Evolutionary conservation across 805 yeast genomes (phyloP), one percentile per base, ranked within the genome.

Genomic region (Nakazawaea populi): DNA sequence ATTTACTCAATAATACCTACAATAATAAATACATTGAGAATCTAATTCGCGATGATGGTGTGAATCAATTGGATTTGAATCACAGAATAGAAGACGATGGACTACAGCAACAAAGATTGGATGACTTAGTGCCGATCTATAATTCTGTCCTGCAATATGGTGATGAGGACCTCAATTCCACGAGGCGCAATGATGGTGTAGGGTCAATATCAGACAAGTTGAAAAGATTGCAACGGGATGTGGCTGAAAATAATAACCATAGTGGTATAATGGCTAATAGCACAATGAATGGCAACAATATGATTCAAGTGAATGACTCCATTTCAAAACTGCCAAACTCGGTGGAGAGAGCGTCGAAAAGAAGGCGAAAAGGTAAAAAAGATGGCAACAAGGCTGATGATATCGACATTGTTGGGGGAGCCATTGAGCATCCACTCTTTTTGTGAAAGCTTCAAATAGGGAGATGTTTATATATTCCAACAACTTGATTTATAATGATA

Each of bases 391-490:
- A 24, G 29, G 11, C 35, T 31, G 49, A 46, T 30, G 49, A 56
- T n/a, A 52, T 65, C n/a, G 63, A 64, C 41, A 66, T 70, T 1
- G 72, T 69, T 38, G 74, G 74, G 10, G 75, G 74, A 9, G 75
- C 74, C 6, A 70, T 73, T 44, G 79, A 74, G 52, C 67, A 74
- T 9, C 79, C 79, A 1, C 59, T 74, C 29, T 74, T 73, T 52
- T 61, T 74, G 35, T 71, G 49, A 51, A 8, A 7, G 12, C 11
- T 14, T n/a, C 2, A 8, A 27, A 40, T 40, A 10, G 12, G 24
- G 5, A 27, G 24, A 27, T 12, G 6, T n/a, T 18, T 18, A 18
- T 18, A 2, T 18, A 18, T 18, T 18, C 24, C 24, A 18, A 18
- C 24, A 18, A 32, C 11, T 3, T 8, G 35, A 32, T 32, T 32